Evolutionary conservation across 106 monocot genomes (phyloP), one percentile per base, ranked within the genome.

Genomic region (Apostasia shenzhenica): DNA sequence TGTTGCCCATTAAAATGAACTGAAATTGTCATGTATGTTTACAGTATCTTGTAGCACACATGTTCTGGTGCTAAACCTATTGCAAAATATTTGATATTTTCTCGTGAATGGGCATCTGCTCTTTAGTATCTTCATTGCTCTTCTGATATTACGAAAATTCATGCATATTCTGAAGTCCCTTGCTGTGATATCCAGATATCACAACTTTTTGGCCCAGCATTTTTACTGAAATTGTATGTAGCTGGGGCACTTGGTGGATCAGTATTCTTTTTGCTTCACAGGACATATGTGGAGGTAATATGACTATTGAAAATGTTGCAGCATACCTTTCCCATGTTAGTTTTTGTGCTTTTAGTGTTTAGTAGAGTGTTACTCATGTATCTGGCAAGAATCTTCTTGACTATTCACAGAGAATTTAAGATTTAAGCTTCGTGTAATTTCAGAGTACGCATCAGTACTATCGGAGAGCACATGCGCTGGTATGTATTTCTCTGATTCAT

Each of bases 201-300:
- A 40, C 81, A 64, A 13, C 78, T 87, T 9, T 97, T 97, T 78
- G 97, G 97, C 51, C 81, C 92, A 51, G 60, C 73, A 45, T 92
- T 88, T 76, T 84, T 97, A 61, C 70, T 97, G 50, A 92, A 89
- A 55, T 71, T 97, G 73, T 92, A 89, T 66, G 11, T 87, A 47
- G 97, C 84, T 40, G 97, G 97, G 59, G 97, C 97, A 40, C 67
- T 92, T 12, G 72, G 78, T 72, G 89, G 89, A 72, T 97, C 97
- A 14, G 55, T 85, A 74, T 89, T 84, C 68, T 97, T 74, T 73
- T 77, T 97, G 76, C 45, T 82, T 26, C 76, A 97, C 73, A 65
- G 73, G 55, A 63, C 26, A 61, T 81, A 82, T 65, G 75, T 67
- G 41, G 65, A 69, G 85, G 92, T 87, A 76, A 70, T 26, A 26